Evolutionary conservation across 306 rosid genomes (phyloP).

Genomic region (Cucurbita ficifolia): DNA sequence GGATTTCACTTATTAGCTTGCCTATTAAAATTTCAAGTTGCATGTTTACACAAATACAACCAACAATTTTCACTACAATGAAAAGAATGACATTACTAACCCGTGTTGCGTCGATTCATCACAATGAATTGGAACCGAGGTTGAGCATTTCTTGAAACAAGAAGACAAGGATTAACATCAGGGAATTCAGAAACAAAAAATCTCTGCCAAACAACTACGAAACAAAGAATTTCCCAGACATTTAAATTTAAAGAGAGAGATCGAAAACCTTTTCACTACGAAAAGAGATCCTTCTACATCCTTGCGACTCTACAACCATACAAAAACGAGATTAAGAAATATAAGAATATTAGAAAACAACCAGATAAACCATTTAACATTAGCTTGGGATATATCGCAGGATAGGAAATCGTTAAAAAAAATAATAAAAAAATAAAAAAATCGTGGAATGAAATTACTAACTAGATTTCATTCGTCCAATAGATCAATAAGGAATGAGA

Average conservation of each 20-base stretch:
- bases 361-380: neutral
- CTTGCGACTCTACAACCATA: constrained; percentile 72
- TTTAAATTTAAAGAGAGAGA: neutral
- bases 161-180: neutral
- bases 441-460: neutral
- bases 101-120: constrained; percentile 87
- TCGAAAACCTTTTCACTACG: constrained; percentile 70
- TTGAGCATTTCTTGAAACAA: constrained; percentile 44
- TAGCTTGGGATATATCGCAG: neutral
- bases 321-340: neutral
- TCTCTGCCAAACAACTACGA: neutral
- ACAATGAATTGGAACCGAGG: constrained; percentile 94
- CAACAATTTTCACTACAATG: neutral
- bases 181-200: neutral
- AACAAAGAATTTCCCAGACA: neutral
- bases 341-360: neutral
- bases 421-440: too few relatives aligned
- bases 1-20: neutral
- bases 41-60: neutral
- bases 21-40: neutral
- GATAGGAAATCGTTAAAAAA: neutral
- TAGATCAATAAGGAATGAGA: neutral
- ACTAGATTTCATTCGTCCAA: neutral
- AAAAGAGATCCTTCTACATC: constrained; percentile 98
- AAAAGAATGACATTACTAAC: constrained; percentile 16